Evolutionary conservation across 495 filamentous ascomycete genomes (phyloP).

Genomic region (Copromyces sp.): DNA sequence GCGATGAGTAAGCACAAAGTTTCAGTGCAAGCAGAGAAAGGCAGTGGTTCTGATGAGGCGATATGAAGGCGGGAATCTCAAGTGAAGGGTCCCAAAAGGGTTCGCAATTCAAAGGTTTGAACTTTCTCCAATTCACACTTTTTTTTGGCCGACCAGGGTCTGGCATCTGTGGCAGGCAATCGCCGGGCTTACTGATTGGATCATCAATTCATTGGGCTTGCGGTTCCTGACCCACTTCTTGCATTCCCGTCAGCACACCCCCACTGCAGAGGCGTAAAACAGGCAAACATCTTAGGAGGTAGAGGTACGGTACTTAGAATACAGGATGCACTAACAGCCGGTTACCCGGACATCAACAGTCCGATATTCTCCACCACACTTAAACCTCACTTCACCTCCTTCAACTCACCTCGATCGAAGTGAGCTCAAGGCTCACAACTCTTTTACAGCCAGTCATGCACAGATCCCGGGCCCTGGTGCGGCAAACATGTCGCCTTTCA

Average conservation of each 20-base stretch:
- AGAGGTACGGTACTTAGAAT: too few relatives aligned
- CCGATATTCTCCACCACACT: not conserved
- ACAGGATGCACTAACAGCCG: not conserved
- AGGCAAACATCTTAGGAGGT: too few relatives aligned
- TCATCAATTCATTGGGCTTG: not conserved
- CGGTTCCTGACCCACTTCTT: not conserved
- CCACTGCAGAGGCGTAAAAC: not conserved
- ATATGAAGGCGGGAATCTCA: conserved; percentile 1
- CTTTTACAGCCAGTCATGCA: not conserved
- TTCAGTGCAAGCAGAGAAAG: not conserved
- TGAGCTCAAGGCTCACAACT: not conserved
- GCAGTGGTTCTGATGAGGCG: not conserved
- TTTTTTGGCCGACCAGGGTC: not conserved
- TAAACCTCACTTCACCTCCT: not conserved
- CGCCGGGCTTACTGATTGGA: not conserved
- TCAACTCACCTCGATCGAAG: not conserved
- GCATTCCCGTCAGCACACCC: not conserved
- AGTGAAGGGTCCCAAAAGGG: not conserved
- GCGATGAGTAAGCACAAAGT: not conserved
- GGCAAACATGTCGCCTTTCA: not conserved
- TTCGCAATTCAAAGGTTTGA: not conserved
- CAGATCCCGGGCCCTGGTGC: not conserved
- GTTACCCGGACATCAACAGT: not conserved
- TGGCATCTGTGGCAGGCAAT: not conserved
- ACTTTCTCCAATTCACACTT: not conserved